Conservation (phyloP, 176 grass and related monocot species). For the Cymbopogon citratus region DNA sequence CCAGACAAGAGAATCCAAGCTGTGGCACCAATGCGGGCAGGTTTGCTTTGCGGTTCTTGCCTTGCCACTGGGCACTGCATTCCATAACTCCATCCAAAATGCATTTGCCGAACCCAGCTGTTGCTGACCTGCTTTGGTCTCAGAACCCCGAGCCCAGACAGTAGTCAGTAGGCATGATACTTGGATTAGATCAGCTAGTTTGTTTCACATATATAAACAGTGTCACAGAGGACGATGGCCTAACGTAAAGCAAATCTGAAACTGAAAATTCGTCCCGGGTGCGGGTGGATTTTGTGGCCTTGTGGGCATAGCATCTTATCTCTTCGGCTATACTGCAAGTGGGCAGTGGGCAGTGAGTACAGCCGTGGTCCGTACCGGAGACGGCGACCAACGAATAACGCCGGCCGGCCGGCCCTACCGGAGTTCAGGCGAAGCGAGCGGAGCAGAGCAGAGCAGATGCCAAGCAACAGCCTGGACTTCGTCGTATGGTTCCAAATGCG, state of each 20-base stretch:
- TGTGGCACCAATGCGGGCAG: background rate
- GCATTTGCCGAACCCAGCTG: background rate
- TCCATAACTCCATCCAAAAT: background rate
- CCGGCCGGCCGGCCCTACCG: background rate
- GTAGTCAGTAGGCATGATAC: background rate
- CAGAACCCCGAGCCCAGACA: background rate
- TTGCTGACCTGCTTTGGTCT: background rate
- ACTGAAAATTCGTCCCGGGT: background rate
- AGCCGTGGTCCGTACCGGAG: background rate
- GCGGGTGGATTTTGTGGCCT: no score
- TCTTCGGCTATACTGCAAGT: background rate
- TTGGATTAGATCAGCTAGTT: background rate
- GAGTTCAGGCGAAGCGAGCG: background rate
- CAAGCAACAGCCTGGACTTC: slow-evolving; percentile 7
- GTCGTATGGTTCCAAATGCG: background rate
- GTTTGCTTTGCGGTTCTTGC: no score
- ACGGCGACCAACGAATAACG: background rate
- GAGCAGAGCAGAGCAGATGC: background rate
- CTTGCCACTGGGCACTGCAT: background rate
- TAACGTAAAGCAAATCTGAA: background rate
- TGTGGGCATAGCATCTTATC: no score
- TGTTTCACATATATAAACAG: background rate
- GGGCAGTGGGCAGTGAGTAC: background rate
- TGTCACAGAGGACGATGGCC: background rate
- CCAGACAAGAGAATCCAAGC: background rate